Percentiles rank a stretch among this genome's conserved stretches.
Conservation (phyloP, 345 rosid genomes). For the Sapria himalayana region DNA sequence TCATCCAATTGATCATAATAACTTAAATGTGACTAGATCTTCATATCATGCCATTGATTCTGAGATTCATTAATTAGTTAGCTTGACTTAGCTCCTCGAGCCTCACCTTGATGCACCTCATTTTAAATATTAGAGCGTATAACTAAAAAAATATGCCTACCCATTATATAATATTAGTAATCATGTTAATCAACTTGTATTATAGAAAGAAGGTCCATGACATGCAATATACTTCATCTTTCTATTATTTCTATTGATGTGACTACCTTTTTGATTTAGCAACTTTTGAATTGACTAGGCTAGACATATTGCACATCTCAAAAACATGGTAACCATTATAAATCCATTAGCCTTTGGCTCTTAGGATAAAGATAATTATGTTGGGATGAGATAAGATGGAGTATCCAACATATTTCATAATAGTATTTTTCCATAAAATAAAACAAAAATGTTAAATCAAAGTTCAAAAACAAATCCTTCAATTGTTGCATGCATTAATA, state of each 20-base stretch:
- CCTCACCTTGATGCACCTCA: too few relatives aligned
- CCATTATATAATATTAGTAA: too few relatives aligned
- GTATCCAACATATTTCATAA: slow-evolving; percentile 30
- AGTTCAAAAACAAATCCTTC: too few relatives aligned
- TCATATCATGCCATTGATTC: slow-evolving; percentile 5
- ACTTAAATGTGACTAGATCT: slow-evolving; percentile 18
- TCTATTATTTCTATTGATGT: slow-evolving; percentile 6
- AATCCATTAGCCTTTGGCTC: slow-evolving; percentile 26
- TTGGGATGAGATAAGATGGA: slow-evolving; percentile 20
- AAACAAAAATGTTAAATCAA: too few relatives aligned
- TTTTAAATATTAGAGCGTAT: too few relatives aligned
- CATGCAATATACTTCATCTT: slow-evolving; percentile 3
- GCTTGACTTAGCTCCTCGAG: background rate
- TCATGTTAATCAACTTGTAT: background rate
- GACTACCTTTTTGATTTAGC: slow-evolving; percentile 11
- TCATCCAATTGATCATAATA: slow-evolving; percentile 33
- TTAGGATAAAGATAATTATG: slow-evolving; percentile 24
- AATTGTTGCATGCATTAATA: too few relatives aligned
- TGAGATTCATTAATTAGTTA: slow-evolving; percentile 5
- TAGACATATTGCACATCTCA: slow-evolving; percentile 17
- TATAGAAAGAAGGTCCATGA: slow-evolving; percentile 1
- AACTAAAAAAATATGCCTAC: too few relatives aligned
- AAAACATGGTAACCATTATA: slow-evolving; percentile 16
- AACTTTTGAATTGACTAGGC: slow-evolving; percentile 11
- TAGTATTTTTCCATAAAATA: too few relatives aligned